Base-by-base conservation (phyloP, 768 basidiomycete genomes). In the Lactarius hengduanensis region DNA sequence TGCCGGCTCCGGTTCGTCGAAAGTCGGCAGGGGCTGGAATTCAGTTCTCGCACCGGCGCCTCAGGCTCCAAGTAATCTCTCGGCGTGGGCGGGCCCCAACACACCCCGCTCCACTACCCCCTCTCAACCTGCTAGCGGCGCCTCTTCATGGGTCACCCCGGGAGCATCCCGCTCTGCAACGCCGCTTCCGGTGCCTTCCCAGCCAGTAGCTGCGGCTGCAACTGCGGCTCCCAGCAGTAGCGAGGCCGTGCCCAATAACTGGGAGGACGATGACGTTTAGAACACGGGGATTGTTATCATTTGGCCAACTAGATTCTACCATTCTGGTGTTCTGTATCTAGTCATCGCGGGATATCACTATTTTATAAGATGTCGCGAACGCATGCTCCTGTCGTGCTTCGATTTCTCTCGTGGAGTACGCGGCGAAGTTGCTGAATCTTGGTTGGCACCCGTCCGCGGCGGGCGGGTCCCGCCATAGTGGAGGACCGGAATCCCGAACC, bases 241-340 rank as follows among this genome's bases (percentile, higher is more conserved):
- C 16, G 74, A 68, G 40, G 71, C 72, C 53, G 78, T 86, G 7
- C 86, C 84, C 1, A 80, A 83, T 41, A 74, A 81, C 68, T 87
- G 85, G 86, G 85, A 86, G 66, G 83, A 86, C 56, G 85, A 83
- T 64, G 85, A 83, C 62, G 71, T 65, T 5, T 83, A 74, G 72
- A 45, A 18, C 16, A 32, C n/a, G 10, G 22, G 22, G 22, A 26
- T 26, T 26, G 22, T 16, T 53, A 26, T 15, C 50, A 26, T 50
- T 26, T 11, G 10, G 9, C 5, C 26, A 53, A 22, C 26, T 26
- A 26, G 26, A 26, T 26, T 26, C 26, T 53, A 34, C 34, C 34
- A 34, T 34, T 34, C 34, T 26, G 47, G 47, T 53, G 13, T 15
- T 53, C 50, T 15, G 50, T 53, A 26, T 53, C 50, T 53, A 53